Evolutionary conservation across 352 stramenopile genomes (phyloP).

Genomic region (Globisporangium paroecandrum): DNA sequence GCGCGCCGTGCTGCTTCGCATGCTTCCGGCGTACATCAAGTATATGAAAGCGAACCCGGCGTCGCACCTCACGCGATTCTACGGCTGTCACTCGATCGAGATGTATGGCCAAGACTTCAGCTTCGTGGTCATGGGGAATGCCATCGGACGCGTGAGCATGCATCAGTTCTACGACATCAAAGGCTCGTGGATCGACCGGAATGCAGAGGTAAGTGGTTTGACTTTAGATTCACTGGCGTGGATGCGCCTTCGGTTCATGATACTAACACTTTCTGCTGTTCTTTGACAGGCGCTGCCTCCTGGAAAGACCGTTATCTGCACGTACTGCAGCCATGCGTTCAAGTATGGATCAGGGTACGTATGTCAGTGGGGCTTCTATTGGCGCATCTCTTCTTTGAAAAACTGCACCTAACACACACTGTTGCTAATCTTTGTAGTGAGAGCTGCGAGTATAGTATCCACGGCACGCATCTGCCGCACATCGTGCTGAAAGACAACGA

Average conservation of each 20-base stretch:
- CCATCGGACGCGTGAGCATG: conserved; percentile 69
- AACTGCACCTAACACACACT: not conserved
- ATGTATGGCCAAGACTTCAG: conserved; percentile 88
- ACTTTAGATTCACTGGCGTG: not conserved
- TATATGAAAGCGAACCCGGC: conserved; percentile 80
- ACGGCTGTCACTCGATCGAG: conserved; percentile 86
- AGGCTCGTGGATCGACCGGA: conserved; percentile 87
- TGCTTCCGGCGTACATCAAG: conserved; percentile 78
- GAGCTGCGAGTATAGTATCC: conserved; percentile 74
- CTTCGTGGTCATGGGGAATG: conserved; percentile 92
- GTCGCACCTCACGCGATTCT: conserved; percentile 87
- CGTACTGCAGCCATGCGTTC: conserved; percentile 81
- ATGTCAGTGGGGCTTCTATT: conserved; percentile 15
- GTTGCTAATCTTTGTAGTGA: conserved; percentile 28
- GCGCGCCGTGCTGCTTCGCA: conserved; percentile 70
- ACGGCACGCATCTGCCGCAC: conserved; percentile 72
- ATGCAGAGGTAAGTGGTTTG: conserved; percentile 7
- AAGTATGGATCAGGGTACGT: conserved; percentile 64
- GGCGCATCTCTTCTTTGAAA: not conserved
- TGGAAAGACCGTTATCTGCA: conserved; percentile 82
- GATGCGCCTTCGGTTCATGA: conserved; percentile 72
- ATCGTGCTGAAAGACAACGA: conserved; percentile 86
- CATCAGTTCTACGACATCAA: conserved; percentile 91
- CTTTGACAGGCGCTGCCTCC: conserved; percentile 53
- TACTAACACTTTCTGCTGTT: not conserved